A percentile compares a stretch with the other conserved stretches of the same genome.
phyloP scores from a whole-genome alignment of 2,329 filamentous ascomycete genomes.

The Cercospora sp. region DNA sequence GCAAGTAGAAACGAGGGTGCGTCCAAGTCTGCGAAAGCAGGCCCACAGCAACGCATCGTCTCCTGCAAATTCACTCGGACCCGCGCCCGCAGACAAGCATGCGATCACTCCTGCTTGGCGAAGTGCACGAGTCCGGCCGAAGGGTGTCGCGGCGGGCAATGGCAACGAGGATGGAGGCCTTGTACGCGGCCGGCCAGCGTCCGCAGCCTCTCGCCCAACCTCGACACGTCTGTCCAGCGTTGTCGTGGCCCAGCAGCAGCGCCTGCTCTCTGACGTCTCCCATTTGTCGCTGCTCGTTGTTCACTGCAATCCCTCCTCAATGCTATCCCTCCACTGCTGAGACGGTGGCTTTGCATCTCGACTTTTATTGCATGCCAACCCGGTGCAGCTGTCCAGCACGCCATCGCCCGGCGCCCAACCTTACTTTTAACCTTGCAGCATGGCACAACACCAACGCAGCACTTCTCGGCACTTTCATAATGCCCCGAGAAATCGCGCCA shows the following conservation, averaged over 20 bases:
- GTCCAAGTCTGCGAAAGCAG: not conserved
- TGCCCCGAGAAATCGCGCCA: not conserved
- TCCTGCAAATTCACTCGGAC: not conserved
- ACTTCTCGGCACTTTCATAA: not conserved
- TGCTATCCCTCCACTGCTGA: not conserved
- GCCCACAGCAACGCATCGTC: not conserved
- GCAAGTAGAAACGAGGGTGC: not conserved
- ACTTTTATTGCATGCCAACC: not conserved
- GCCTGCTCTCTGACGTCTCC: not conserved
- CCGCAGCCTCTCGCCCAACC: not conserved
- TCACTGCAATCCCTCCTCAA: not conserved
- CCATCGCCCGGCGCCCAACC: not conserved
- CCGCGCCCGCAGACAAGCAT: not conserved
- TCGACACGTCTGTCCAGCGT: not conserved
- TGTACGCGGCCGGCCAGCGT: not conserved
- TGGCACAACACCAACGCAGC: constrained; percentile 1
- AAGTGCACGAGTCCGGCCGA: not conserved
- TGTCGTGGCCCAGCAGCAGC: not conserved
- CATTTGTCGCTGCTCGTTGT: not conserved
- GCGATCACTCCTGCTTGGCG: not conserved
- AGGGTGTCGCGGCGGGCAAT: not conserved
- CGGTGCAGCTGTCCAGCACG: not conserved
- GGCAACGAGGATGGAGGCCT: not conserved
- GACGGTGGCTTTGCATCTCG: not conserved
- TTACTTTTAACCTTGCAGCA: not conserved